Conservation (phyloP, 2,329 filamentous ascomycete genomes). For the Beauveria sp. region DNA sequence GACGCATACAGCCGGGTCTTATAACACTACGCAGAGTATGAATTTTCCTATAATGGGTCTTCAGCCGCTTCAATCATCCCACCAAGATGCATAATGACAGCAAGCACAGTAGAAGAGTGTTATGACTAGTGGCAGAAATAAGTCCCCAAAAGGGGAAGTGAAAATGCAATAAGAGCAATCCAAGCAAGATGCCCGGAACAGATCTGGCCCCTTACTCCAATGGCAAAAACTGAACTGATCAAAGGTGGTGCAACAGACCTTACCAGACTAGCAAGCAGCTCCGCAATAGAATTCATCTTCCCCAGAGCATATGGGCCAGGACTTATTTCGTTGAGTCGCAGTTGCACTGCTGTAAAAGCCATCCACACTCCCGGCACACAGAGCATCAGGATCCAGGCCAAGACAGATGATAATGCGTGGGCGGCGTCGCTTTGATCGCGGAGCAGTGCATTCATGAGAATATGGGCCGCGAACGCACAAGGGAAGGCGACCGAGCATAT, state of each 20-base stretch:
- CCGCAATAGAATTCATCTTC: background rate
- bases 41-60: no score
- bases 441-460: conserved; percentile 43
- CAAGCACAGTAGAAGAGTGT: no score
- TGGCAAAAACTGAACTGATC: background rate
- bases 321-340: background rate
- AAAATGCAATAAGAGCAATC: background rate
- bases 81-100: no score
- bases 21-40: no score
- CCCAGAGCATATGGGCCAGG: background rate
- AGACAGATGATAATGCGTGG: background rate
- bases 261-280: background rate
- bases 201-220: background rate
- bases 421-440: conserved; percentile 11
- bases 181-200: background rate
- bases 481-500: conserved; percentile 50
- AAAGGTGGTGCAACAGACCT: background rate
- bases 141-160: background rate
- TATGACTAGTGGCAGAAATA: no score
- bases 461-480: conserved; percentile 51
- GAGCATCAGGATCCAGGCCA: background rate
- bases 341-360: background rate
- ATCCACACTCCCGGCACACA: background rate
- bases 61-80: no score
- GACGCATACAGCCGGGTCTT: no score